Percentiles rank a stretch among this genome's conserved stretches.
Conservation (phyloP, 1,139 yeast species). For the Spathaspora sp. region DNA sequence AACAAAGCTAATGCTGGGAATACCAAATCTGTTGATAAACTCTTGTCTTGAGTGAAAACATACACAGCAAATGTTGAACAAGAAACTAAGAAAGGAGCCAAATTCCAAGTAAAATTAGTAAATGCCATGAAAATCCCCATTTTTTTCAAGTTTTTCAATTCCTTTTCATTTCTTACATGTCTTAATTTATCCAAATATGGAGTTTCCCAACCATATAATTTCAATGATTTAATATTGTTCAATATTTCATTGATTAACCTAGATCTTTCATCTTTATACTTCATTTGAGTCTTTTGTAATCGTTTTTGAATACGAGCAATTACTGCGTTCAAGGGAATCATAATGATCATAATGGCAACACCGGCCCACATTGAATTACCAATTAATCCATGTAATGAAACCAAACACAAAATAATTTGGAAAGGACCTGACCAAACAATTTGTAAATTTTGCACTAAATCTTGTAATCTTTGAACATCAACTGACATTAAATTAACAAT, state of each 20-base stretch:
- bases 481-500: constrained; percentile 96
- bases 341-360: constrained; percentile 74
- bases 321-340: constrained; percentile 81
- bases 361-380: constrained; percentile 99
- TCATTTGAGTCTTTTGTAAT: constrained; percentile 63
- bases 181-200: constrained; percentile 76
- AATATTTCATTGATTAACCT: constrained; percentile 80
- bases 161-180: constrained; percentile 85
- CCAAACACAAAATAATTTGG: constrained; percentile 79
- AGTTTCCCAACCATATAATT: constrained; percentile 91
- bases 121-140: constrained; percentile 79
- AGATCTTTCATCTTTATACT: constrained; percentile 45
- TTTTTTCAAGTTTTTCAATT: constrained; percentile 70
- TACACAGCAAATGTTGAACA: constrained; percentile 89
- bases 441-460: constrained; percentile 81
- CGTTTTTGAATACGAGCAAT: constrained; percentile 73
- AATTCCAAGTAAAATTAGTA: constrained; percentile 75
- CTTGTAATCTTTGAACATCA: constrained; percentile 92
- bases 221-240: constrained; percentile 87
- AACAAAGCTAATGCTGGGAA: constrained; percentile 91
- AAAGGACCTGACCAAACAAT: constrained; percentile 96
- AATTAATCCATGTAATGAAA: constrained; percentile 69
- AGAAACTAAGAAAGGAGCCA: constrained; percentile 89
- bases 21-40: constrained; percentile 86
- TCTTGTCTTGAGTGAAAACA: constrained; percentile 58